Conservation (phyloP, 1,139 yeast genomes). For the Yamadazyma dushanensis region DNA sequence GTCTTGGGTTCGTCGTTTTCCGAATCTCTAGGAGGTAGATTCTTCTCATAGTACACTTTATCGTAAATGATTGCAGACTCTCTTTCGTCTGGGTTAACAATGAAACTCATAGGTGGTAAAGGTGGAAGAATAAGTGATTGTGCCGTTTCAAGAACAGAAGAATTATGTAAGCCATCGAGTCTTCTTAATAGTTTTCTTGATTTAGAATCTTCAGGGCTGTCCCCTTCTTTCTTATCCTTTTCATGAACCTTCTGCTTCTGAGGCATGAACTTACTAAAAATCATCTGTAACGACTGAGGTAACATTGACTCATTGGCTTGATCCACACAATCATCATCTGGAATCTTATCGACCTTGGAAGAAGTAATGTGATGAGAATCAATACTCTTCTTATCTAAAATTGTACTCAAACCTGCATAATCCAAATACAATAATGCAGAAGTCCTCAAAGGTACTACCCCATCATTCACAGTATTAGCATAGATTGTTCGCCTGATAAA, state of each 20-base stretch:
- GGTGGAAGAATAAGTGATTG: slow-evolving; percentile 84
- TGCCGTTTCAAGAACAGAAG: slow-evolving; percentile 83
- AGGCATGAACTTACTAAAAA: slow-evolving; percentile 46
- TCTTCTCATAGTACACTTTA: slow-evolving; percentile 37
- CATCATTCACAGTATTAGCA: slow-evolving; percentile 83
- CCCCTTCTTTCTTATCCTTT: slow-evolving; percentile 15
- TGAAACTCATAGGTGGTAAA: slow-evolving; percentile 67
- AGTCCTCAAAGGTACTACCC: slow-evolving; percentile 90
- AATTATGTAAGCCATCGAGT: slow-evolving; percentile 51
- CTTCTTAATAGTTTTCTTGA: slow-evolving; percentile 10
- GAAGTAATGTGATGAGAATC: slow-evolving; percentile 11
- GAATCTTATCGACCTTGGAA: slow-evolving; percentile 18
- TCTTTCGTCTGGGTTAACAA: slow-evolving; percentile 57
- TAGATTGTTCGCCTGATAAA: slow-evolving; percentile 74
- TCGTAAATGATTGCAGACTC: slow-evolving; percentile 42
- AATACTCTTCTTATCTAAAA: slow-evolving; percentile 31
- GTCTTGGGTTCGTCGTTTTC: not conserved
- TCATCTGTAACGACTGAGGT: slow-evolving; percentile 45
- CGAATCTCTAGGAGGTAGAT: slow-evolving; percentile 21
- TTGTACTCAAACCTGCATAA: slow-evolving; percentile 42
- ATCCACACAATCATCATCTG: slow-evolving; percentile 18
- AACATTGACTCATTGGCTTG: slow-evolving; percentile 19
- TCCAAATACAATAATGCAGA: slow-evolving; percentile 78
- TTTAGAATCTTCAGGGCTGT: slow-evolving; percentile 7
- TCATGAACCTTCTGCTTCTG: slow-evolving; percentile 33